Conservation (phyloP, 306 rosid species). For the Aeschynomene evenia region DNA sequence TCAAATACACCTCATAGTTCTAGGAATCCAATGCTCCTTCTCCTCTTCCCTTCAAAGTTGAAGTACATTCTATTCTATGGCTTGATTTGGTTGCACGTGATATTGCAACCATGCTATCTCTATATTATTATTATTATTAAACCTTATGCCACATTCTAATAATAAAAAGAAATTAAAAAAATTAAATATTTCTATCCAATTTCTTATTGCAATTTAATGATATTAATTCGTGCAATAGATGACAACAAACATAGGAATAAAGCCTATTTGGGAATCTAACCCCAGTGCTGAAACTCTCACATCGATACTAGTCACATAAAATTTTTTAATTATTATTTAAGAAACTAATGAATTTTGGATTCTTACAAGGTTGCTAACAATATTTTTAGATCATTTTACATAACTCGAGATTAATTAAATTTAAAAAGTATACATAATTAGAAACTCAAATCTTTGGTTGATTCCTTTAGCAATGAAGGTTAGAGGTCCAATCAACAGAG, state of each 20-base stretch:
- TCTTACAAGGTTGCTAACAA: neutral
- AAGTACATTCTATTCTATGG: conserved; percentile 15
- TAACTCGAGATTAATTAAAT: neutral
- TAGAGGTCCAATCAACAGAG: neutral
- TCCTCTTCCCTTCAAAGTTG: neutral
- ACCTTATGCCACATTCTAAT: neutral
- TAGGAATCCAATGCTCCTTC: conserved; percentile 36
- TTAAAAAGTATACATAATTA: neutral
- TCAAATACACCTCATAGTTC: conserved; percentile 1
- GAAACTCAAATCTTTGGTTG: neutral
- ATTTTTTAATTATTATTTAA: neutral
- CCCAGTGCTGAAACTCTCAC: neutral
- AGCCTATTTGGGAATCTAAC: conserved; percentile 26
- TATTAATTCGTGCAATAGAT: conserved; percentile 19
- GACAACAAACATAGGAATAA: conserved; percentile 24
- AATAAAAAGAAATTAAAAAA: neutral
- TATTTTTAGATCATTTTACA: neutral
- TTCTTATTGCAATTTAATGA: neutral
- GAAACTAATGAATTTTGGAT: neutral
- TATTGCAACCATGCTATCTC: conserved; percentile 5
- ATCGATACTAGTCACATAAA: neutral
- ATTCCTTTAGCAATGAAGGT: conserved; percentile 12
- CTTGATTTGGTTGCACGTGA: conserved; percentile 27
- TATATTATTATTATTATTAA: neutral
- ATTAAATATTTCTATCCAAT: neutral